A percentile compares a stretch with the other conserved stretches of the same genome.
phyloP scores from a whole-genome alignment of 1,139 yeast genomes.

The Pichia inconspicua region DNA sequence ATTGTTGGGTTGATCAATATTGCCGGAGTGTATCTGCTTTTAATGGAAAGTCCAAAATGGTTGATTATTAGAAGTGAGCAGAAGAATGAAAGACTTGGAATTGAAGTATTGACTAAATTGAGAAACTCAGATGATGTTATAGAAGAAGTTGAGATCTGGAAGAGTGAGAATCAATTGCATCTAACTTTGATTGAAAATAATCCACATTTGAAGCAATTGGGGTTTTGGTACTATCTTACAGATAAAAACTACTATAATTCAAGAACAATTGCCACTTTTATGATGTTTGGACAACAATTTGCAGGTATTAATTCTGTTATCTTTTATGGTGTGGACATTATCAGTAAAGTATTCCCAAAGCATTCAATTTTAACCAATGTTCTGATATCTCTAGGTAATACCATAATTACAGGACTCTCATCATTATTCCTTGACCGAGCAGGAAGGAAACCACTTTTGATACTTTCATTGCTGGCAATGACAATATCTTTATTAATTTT shows the following conservation, averaged over 20 bases:
- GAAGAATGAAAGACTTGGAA: conserved; percentile 26
- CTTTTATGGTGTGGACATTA: conserved; percentile 83
- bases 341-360: conserved; percentile 60
- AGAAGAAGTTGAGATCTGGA: conserved; percentile 24
- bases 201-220: conserved; percentile 17
- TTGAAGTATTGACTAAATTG: conserved; percentile 18
- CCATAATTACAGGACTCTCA: conserved; percentile 60
- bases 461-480: conserved; percentile 63
- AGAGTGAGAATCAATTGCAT: conserved; percentile 19
- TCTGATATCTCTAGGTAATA: conserved; percentile 64
- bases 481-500: conserved; percentile 55
- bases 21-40: conserved; percentile 36
- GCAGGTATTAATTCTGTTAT: conserved; percentile 89
- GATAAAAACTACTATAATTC: conserved; percentile 49
- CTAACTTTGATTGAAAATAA: conserved; percentile 12
- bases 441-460: conserved; percentile 71
- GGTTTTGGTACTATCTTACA: conserved; percentile 39
- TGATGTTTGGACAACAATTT: conserved; percentile 83
- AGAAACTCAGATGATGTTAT: conserved; percentile 11
- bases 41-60: conserved; percentile 83
- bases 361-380: conserved; percentile 67
- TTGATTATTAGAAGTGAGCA: conserved; percentile 29
- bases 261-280: conserved; percentile 57
- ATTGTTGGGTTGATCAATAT: conserved; percentile 45
- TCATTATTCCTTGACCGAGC: conserved; percentile 65